phyloP scores from a whole-genome alignment of 2,329 filamentous ascomycete genomes.

The Stemphylium beticola region DNA sequence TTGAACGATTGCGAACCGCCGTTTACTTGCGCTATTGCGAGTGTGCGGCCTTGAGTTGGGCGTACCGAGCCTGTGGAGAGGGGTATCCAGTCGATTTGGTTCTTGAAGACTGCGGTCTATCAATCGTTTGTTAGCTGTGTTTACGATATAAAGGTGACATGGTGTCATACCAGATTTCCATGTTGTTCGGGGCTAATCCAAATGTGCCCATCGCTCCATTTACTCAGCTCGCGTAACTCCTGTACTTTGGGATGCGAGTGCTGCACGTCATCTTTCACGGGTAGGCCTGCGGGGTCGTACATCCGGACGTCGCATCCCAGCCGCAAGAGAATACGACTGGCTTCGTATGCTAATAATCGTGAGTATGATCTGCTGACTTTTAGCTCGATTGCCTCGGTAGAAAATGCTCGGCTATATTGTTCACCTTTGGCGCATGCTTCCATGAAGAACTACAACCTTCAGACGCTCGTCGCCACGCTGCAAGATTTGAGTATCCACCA shows the following conservation, averaged over 20 bases:
- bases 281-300: conserved; percentile 64
- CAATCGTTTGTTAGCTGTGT: conserved; percentile 1
- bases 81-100: conserved; percentile 74
- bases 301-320: conserved; percentile 71
- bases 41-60: conserved; percentile 69
- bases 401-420: not conserved
- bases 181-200: conserved; percentile 73
- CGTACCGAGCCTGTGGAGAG: conserved; percentile 66
- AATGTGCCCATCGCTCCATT: conserved; percentile 70
- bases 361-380: conserved; percentile 61
- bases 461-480: conserved; percentile 50
- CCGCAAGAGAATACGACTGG: conserved; percentile 65
- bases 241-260: conserved; percentile 66
- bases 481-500: conserved; percentile 58
- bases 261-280: conserved; percentile 68
- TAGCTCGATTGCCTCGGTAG: not conserved
- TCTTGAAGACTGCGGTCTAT: conserved; percentile 70
- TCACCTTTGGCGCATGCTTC: conserved; percentile 60
- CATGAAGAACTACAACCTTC: conserved; percentile 66
- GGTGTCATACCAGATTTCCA: conserved; percentile 61
- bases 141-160: not conserved
- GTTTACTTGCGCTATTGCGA: conserved; percentile 67
- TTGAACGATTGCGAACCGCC: conserved; percentile 73
- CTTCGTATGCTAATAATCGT: conserved; percentile 65
- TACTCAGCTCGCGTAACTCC: conserved; percentile 65